Evolutionary conservation across 257 asterid species (phyloP).

Genomic region (Jacaranda copaia): DNA sequence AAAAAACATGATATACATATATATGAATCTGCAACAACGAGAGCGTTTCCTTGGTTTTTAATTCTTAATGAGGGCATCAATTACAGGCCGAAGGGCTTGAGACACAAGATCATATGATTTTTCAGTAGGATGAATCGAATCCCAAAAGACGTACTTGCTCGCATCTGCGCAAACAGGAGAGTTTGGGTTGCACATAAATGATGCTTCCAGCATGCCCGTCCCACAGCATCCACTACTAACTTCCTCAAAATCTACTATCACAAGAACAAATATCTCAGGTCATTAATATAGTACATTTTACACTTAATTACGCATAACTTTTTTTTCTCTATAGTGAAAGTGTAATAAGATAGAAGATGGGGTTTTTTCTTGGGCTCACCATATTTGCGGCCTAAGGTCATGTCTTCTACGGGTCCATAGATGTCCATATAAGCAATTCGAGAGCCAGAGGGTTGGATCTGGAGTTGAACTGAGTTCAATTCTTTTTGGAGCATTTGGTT

Average conservation of each 20-base stretch:
- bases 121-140: conserved; percentile 77
- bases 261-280: neutral
- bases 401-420: conserved; percentile 52
- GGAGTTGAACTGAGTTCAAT: conserved; percentile 35
- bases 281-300: neutral
- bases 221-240: conserved; percentile 84
- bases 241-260: conserved; percentile 58
- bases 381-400: conserved; percentile 48
- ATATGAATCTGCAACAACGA: neutral
- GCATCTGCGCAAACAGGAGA: conserved; percentile 60
- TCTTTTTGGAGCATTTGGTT: conserved; percentile 56
- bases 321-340: no score
- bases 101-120: conserved; percentile 49
- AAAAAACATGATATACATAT: no score
- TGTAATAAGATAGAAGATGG: no score
- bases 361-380: conserved; percentile 41
- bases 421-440: conserved; percentile 60
- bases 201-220: conserved; percentile 63
- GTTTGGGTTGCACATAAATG: conserved; percentile 59
- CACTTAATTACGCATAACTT: no score
- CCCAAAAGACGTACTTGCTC: conserved; percentile 67
- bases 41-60: neutral
- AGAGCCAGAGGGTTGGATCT: conserved; percentile 23
- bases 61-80: conserved; percentile 47
- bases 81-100: conserved; percentile 44